Conservation (phyloP, 768 basidiomycete species). For the Psilocybe tampanensis region DNA sequence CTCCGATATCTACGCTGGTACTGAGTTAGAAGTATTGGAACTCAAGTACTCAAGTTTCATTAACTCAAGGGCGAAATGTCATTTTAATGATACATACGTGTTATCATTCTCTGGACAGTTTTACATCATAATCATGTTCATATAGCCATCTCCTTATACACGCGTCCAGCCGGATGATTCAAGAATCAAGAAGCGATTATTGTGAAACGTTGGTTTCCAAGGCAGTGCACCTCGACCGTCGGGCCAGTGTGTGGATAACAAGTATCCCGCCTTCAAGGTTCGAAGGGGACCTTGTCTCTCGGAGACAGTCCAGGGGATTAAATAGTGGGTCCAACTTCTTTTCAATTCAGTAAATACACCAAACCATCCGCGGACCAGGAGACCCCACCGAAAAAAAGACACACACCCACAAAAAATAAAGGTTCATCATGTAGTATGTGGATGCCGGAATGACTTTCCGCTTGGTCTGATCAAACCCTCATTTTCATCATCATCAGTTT, state of each 20-base stretch:
- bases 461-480: not conserved
- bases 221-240: not conserved
- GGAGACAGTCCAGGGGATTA: not conserved
- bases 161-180: not conserved
- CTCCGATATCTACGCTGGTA: not conserved
- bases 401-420: not conserved
- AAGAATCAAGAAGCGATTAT: not conserved
- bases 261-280: not conserved
- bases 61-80: not conserved
- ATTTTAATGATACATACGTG: not conserved
- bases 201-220: not conserved
- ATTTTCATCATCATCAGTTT: not conserved
- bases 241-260: not conserved
- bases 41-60: not conserved
- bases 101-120: not conserved
- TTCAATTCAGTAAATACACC: not conserved
- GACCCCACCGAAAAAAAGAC: not conserved
- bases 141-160: not conserved
- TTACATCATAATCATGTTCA: not conserved
- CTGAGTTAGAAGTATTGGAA: not conserved
- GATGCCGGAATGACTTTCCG: not conserved
- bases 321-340: not conserved
- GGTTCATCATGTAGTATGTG: too few relatives aligned
- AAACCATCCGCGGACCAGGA: not conserved
- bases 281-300: not conserved